phyloP scores from a whole-genome alignment of 345 rosid genomes.

The Citrus trifoliata region DNA sequence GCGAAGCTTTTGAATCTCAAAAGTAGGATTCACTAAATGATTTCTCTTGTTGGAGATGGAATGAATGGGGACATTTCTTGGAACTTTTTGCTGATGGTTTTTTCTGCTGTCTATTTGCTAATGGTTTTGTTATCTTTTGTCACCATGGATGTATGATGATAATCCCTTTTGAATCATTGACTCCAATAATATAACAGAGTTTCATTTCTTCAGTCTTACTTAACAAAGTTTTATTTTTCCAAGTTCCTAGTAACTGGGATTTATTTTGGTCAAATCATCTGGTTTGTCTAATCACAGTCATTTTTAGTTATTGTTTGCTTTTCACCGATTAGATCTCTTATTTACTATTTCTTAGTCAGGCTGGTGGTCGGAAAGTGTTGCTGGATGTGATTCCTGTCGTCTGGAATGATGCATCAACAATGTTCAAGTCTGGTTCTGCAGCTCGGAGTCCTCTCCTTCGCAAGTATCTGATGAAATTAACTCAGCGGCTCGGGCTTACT shows the following conservation, averaged over 20 bases:
- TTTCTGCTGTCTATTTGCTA: neutral
- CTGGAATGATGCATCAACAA: slow-evolving; percentile 57
- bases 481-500: slow-evolving; percentile 82
- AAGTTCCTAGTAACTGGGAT: neutral
- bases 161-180: neutral
- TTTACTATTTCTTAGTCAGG: slow-evolving; percentile 46
- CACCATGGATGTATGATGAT: neutral
- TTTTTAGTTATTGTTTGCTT: neutral
- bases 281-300: neutral
- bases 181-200: neutral
- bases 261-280: neutral
- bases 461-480: slow-evolving; percentile 75
- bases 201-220: neutral
- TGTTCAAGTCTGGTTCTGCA: slow-evolving; percentile 62
- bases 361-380: slow-evolving; percentile 63
- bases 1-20: neutral
- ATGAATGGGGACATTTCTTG: neutral
- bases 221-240: neutral
- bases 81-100: neutral
- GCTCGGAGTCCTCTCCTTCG: slow-evolving; percentile 79
- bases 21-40: neutral
- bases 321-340: slow-evolving; percentile 19
- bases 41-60: neutral
- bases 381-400: slow-evolving; percentile 55
- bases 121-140: neutral